These are phyloP conservation scores for Pisolithus tinctorius DNA, from an alignment of 768 basidiomycete species.

Conservation along the genomic window DNA sequence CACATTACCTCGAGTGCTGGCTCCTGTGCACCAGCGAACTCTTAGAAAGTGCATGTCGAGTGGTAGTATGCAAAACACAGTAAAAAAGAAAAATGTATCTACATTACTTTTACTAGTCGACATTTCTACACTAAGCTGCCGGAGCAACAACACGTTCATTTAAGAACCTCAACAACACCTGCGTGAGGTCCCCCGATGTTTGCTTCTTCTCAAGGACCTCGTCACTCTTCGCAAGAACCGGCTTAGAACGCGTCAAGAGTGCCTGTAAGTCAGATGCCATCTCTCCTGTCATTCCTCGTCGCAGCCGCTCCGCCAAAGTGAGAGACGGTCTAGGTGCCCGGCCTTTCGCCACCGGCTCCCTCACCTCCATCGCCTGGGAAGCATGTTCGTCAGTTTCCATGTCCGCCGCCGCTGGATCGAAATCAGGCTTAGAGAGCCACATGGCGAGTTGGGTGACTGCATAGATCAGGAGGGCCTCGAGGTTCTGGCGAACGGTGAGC, in stretches of 20 bases:
- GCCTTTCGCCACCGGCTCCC: conserved; percentile 28
- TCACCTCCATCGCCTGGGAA: conserved; percentile 8
- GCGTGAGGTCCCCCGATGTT: conserved; percentile 48
- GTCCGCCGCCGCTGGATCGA: conserved; percentile 38
- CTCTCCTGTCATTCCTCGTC: conserved; percentile 76
- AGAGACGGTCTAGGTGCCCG: conserved; percentile 38
- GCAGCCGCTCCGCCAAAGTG: conserved; percentile 56
- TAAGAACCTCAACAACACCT: conserved; percentile 57
- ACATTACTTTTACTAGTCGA: conserved; percentile 12
- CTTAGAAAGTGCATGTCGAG: too few relatives aligned
- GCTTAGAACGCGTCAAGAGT: conserved; percentile 57
- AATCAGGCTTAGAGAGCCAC: conserved; percentile 71
- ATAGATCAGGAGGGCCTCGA: conserved; percentile 66
- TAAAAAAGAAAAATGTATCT: neutral
- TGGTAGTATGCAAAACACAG: too few relatives aligned
- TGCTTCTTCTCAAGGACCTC: conserved; percentile 34
- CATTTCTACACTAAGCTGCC: conserved; percentile 8
- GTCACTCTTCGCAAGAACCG: conserved; percentile 55
- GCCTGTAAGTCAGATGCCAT: conserved; percentile 67
- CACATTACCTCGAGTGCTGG: too few relatives aligned
- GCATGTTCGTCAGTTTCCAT: conserved; percentile 41
- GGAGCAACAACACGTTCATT: conserved; percentile 49
- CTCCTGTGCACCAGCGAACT: too few relatives aligned
- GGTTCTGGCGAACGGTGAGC: conserved; percentile 47
- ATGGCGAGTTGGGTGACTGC: conserved; percentile 71